Percentiles rank a stretch among this genome's conserved stretches.
Conservation (phyloP, 495 filamentous ascomycete genomes). For the Neurospora pannonica region DNA sequence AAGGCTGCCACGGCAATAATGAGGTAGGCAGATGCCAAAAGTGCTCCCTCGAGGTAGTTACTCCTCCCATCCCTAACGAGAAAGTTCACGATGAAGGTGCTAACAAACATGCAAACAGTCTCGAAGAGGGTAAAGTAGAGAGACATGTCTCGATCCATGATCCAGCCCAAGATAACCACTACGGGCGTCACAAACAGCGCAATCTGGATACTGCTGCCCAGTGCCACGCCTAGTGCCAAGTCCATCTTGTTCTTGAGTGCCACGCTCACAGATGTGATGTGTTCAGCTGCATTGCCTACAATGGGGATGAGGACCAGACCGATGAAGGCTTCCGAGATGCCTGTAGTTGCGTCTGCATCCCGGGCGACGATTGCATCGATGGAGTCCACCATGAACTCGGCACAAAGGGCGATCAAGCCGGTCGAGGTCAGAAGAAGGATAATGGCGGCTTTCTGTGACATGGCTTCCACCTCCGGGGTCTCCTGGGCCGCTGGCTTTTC, state of each 20-base stretch:
- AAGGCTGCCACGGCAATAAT: conserved; percentile 54
- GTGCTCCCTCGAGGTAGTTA: conserved; percentile 72
- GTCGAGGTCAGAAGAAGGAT: conserved; percentile 67
- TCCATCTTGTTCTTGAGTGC: conserved; percentile 88
- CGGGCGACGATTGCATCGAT: conserved; percentile 57
- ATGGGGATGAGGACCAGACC: conserved; percentile 81
- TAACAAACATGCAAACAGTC: conserved; percentile 69
- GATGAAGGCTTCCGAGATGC: conserved; percentile 64
- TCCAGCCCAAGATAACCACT: conserved; percentile 72
- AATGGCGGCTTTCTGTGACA: conserved; percentile 63
- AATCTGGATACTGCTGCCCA: conserved; percentile 73
- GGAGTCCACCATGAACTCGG: conserved; percentile 70
- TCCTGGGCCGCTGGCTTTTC: background rate
- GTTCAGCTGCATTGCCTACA: conserved; percentile 80
- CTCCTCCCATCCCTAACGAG: conserved; percentile 68
- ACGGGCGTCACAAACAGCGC: conserved; percentile 77
- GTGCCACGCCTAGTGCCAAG: conserved; percentile 71
- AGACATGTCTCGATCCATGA: conserved; percentile 64
- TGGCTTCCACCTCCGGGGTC: conserved; percentile 28
- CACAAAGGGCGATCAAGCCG: conserved; percentile 66
- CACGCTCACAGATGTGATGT: conserved; percentile 76
- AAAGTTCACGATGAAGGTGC: conserved; percentile 75
- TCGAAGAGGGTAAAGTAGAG: conserved; percentile 82
- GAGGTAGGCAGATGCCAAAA: conserved; percentile 68
- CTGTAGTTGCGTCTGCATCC: conserved; percentile 27